Evolutionary conservation across 73 alveolate genomes (phyloP).

Genomic region (Tetrahymena elliotti): DNA sequence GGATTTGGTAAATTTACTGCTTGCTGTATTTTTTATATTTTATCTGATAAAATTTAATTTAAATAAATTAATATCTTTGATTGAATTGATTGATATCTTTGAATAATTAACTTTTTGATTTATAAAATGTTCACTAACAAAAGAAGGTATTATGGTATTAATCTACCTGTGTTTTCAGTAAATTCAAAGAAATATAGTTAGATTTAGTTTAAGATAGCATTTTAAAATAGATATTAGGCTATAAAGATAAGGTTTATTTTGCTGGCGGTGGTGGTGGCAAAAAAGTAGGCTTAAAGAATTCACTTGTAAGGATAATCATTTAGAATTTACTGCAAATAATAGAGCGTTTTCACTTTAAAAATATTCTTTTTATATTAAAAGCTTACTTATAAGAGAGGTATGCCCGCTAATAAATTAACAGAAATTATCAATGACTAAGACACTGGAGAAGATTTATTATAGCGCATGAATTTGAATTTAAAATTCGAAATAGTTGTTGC

Average conservation of each 20-base stretch:
- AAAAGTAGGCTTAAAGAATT: not conserved
- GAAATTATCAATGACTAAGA: not conserved
- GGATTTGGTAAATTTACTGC: no score
- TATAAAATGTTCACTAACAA: not conserved
- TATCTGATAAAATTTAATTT: not conserved
- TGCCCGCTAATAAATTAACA: not conserved
- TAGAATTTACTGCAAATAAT: no score
- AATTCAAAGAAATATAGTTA: not conserved
- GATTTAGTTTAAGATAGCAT: not conserved
- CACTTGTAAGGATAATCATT: not conserved
- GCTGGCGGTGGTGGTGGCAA: not conserved
- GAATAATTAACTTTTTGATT: not conserved
- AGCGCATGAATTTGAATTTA: not conserved
- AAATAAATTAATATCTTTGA: not conserved
- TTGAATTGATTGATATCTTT: not conserved
- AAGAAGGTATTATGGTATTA: not conserved
- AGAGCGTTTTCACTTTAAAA: not conserved
- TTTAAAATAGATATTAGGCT: not conserved
- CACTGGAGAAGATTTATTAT: not conserved
- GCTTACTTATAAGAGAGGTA: not conserved
- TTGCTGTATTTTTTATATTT: no score
- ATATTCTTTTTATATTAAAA: not conserved
- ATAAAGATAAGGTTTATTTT: not conserved
- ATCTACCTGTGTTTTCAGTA: not conserved
- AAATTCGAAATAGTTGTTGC: not conserved